phyloP scores from a whole-genome alignment of 305 asterid species.

The Lippia alba region DNA sequence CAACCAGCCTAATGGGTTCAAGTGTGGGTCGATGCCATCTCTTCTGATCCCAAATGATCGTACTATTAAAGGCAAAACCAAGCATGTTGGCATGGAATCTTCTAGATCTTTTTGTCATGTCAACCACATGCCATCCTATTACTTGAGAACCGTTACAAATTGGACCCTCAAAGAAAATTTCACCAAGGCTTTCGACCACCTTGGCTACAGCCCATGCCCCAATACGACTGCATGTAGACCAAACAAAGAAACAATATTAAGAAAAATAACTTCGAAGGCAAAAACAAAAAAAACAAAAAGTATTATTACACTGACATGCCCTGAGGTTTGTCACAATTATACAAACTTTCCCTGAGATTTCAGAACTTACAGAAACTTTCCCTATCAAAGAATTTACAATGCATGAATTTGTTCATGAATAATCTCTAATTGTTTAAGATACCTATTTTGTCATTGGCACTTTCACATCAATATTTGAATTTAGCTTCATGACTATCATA shows the following conservation, averaged over 20 bases:
- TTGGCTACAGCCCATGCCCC: constrained; percentile 77
- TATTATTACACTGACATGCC: too few species aligned
- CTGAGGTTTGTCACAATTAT: too few species aligned
- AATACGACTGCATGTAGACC: constrained; percentile 58
- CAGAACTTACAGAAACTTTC: too few species aligned
- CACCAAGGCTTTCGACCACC: constrained; percentile 45
- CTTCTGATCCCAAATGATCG: constrained; percentile 80
- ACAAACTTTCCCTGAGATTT: too few species aligned
- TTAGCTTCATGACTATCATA: too few species aligned
- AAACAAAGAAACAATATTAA: constrained; percentile 34
- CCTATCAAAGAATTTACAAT: too few species aligned
- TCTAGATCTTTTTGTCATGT: constrained; percentile 36
- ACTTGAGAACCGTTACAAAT: constrained; percentile 73
- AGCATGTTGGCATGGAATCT: constrained; percentile 70
- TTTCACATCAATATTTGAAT: too few species aligned
- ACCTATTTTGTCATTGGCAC: too few species aligned
- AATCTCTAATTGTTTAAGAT: too few species aligned
- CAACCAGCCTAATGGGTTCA: constrained; percentile 66
- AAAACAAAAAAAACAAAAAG: background rate
- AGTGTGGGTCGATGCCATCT: constrained; percentile 70
- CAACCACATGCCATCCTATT: constrained; percentile 71
- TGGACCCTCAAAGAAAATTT: constrained; percentile 66
- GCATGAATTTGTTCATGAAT: too few species aligned
- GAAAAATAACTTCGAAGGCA: constrained; percentile 2
- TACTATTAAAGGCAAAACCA: constrained; percentile 82